Base-by-base conservation (phyloP, 108 stramenopile genomes). In the Stephanodiscus triporus region DNA sequence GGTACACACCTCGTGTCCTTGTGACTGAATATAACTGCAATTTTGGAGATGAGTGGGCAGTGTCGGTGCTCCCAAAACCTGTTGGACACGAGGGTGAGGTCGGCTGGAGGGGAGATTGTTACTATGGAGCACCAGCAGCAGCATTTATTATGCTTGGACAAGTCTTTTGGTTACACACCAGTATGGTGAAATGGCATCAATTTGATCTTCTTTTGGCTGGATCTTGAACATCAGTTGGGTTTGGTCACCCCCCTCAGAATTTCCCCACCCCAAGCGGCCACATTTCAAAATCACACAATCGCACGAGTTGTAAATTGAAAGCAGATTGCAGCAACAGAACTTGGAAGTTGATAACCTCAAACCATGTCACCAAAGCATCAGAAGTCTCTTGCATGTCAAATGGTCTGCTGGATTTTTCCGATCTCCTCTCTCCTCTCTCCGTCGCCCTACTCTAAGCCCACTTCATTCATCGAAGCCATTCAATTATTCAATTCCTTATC, bases 21-120 rank as follows among this genome's bases (percentile, higher is more conserved):
- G 51, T 73, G 2, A 37, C 24, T n/a, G 72, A 73, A 29, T 53
- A 53, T 47, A 73, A 73, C 36, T 14, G 4, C 8, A 73, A 73
- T 53, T 73, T 73, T n/a, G 60, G 60, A 11, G 9, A 38, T 38
- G 60, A 61, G 60, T 34, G 3, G 60, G 20, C 60, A 17, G 26
- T 61, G 8, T 61, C 60, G n/a, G 30, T 30, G 36, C 8, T 34
- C 8, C 1, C 30, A 38, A 8, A 32, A 38, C 27, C 32, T 5
- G 32, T 61, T 38, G 27, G 60, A 22, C 40, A 42, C 11, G 1
- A 30, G n/a, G n/a, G n/a, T n/a, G n/a, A n/a, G n/a, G n/a, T n/a
- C n/a, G n/a, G n/a, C 16, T 61, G 16, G 34, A 22, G 60, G 34
- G 34, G 60, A 8, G 60, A 61, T 34, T 61, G 60, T 38, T 61